Percentiles rank a stretch among this genome's conserved stretches.
Conservation (phyloP, 768 basidiomycete species). For the Sporobolomyces phaffii region DNA sequence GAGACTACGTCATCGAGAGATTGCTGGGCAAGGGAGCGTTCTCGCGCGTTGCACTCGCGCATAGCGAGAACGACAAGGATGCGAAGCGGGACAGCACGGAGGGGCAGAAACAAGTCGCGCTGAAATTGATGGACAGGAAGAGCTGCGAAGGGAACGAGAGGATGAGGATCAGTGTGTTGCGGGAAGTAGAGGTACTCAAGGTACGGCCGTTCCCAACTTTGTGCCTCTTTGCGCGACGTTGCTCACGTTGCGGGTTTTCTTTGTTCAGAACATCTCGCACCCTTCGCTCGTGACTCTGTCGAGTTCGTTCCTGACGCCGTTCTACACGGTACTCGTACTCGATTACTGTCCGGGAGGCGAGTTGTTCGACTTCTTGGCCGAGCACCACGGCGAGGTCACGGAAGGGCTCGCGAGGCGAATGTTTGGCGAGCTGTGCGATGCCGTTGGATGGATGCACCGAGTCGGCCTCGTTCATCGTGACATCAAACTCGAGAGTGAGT, state of each 20-base stretch:
- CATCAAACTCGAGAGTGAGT: slow-evolving; percentile 66
- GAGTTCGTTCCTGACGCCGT: slow-evolving; percentile 62
- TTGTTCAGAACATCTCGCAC: slow-evolving; percentile 65
- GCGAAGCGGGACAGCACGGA: slow-evolving; percentile 37
- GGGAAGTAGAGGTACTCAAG: slow-evolving; percentile 78
- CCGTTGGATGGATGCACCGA: slow-evolving; percentile 80
- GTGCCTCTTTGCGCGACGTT: slow-evolving; percentile 5
- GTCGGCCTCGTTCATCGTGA: slow-evolving; percentile 82
- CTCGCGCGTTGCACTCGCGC: slow-evolving; percentile 57
- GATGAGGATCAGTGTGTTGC: slow-evolving; percentile 68
- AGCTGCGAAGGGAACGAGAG: slow-evolving; percentile 58
- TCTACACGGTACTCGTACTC: slow-evolving; percentile 71
- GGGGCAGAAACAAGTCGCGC: slow-evolving; percentile 50
- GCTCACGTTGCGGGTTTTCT: not conserved
- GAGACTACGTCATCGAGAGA: slow-evolving; percentile 47
- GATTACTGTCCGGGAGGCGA: slow-evolving; percentile 74
- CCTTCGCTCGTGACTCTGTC: slow-evolving; percentile 70
- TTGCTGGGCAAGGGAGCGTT: slow-evolving; percentile 68
- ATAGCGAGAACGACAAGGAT: slow-evolving; percentile 40
- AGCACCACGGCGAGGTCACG: slow-evolving; percentile 36
- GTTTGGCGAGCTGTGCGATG: slow-evolving; percentile 68
- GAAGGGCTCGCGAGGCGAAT: slow-evolving; percentile 58
- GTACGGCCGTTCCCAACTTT: slow-evolving; percentile 53
- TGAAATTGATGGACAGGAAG: slow-evolving; percentile 54
- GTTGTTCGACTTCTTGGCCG: slow-evolving; percentile 55